phyloP scores from a whole-genome alignment of 495 filamentous ascomycete species.

The Penicillium odoratum region DNA sequence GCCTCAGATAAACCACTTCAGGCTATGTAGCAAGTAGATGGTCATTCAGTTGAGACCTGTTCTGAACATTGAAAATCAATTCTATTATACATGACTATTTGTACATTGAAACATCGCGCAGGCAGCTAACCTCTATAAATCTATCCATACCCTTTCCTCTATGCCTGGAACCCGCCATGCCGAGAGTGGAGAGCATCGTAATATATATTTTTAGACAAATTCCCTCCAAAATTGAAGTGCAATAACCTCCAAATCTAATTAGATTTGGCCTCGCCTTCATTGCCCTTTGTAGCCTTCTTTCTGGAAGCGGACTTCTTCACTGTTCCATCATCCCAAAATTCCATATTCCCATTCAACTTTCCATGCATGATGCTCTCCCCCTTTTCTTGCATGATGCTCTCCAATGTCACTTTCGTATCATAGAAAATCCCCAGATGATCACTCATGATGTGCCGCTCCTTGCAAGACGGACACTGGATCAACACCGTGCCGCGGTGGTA shows the following conservation, averaged over 20 bases:
- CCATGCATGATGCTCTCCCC: slow-evolving; percentile 37
- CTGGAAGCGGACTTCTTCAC: slow-evolving; percentile 23
- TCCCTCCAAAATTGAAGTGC: neutral
- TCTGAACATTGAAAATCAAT: neutral
- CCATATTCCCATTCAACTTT: slow-evolving; percentile 55
- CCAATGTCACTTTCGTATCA: slow-evolving; percentile 38
- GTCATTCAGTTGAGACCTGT: too few species aligned
- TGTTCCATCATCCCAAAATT: slow-evolving; percentile 69
- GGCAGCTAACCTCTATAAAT: slow-evolving; percentile 6
- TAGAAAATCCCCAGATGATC: slow-evolving; percentile 71
- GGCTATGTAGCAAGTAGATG: too few species aligned
- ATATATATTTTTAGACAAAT: slow-evolving; percentile 9
- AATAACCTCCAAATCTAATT: neutral
- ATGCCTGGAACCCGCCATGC: slow-evolving; percentile 33
- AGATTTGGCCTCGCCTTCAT: neutral
- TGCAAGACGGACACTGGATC: slow-evolving; percentile 81
- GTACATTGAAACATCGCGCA: slow-evolving; percentile 13
- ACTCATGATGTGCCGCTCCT: slow-evolving; percentile 83
- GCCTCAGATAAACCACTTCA: too few species aligned
- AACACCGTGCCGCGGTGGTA: slow-evolving; percentile 88
- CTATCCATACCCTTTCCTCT: slow-evolving; percentile 2
- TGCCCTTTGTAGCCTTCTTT: slow-evolving; percentile 2
- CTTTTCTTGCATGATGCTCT: slow-evolving; percentile 37
- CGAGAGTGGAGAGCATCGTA: slow-evolving; percentile 28
- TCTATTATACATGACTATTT: slow-evolving; percentile 17